phyloP scores from a whole-genome alignment of 768 basidiomycete genomes.

The Rhizopogon vesiculosus region DNA sequence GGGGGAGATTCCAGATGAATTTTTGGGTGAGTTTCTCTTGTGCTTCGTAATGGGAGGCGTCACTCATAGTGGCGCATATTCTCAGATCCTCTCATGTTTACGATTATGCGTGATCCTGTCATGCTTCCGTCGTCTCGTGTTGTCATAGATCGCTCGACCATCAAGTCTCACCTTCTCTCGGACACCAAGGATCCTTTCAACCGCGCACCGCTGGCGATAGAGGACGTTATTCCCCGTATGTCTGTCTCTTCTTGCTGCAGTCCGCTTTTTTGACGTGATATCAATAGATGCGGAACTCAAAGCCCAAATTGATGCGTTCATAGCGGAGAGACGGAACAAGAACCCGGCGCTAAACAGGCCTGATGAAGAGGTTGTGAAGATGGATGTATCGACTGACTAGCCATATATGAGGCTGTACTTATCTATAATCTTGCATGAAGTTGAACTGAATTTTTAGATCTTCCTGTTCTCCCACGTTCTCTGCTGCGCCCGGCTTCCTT shows the following conservation, averaged over 20 bases:
- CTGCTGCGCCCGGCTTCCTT: no score
- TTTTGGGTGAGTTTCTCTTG: slow-evolving; percentile 57
- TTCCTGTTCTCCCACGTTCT: no score
- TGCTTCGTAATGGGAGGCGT: neutral
- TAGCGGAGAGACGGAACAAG: slow-evolving; percentile 51
- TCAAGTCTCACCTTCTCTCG: slow-evolving; percentile 91
- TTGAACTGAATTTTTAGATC: no score
- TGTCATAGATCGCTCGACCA: slow-evolving; percentile 84
- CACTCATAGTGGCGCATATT: neutral
- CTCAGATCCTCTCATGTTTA: slow-evolving; percentile 84
- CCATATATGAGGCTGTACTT: slow-evolving; percentile 4
- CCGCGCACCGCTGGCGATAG: slow-evolving; percentile 72
- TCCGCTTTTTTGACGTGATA: slow-evolving; percentile 6
- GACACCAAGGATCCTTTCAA: slow-evolving; percentile 96
- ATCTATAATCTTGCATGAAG: neutral
- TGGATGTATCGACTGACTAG: slow-evolving; percentile 25
- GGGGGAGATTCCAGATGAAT: slow-evolving; percentile 94
- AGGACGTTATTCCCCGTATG: slow-evolving; percentile 75
- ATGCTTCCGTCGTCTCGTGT: slow-evolving; percentile 77
- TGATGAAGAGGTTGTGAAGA: slow-evolving; percentile 25
- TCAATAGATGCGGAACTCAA: slow-evolving; percentile 63
- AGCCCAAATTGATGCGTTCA: slow-evolving; percentile 66
- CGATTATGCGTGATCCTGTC: slow-evolving; percentile 95
- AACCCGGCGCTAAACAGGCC: slow-evolving; percentile 8
- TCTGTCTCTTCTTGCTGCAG: slow-evolving; percentile 3